Evolutionary conservation across 441 rosid species (phyloP).

Genomic region (Melastoma candidum): DNA sequence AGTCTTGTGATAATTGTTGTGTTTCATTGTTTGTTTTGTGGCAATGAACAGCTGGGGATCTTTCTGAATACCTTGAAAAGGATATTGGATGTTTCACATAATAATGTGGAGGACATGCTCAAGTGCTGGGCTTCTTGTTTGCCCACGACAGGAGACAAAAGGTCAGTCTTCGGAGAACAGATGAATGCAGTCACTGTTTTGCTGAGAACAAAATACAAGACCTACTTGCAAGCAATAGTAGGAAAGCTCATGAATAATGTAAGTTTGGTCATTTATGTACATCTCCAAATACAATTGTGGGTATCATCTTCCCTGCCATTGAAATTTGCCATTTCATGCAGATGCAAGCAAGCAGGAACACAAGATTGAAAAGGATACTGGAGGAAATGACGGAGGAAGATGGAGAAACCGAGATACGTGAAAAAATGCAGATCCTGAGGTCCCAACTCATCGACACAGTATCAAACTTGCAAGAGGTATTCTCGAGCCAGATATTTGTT

Average conservation of each 20-base stretch:
- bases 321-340: slow-evolving; percentile 19
- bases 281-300: too few relatives aligned
- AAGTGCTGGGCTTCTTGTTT: slow-evolving; percentile 87
- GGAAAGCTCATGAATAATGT: slow-evolving; percentile 85
- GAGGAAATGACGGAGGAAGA: slow-evolving; percentile 91
- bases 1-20: neutral
- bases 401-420: slow-evolving; percentile 82
- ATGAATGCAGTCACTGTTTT: slow-evolving; percentile 85
- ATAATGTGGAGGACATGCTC: slow-evolving; percentile 69
- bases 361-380: slow-evolving; percentile 69
- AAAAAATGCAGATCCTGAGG: slow-evolving; percentile 73
- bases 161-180: slow-evolving; percentile 74
- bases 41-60: slow-evolving; percentile 62
- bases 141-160: slow-evolving; percentile 64
- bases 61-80: slow-evolving; percentile 88
- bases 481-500: slow-evolving; percentile 67
- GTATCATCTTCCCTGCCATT: too few relatives aligned
- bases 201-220: slow-evolving; percentile 88
- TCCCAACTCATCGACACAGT: slow-evolving; percentile 61
- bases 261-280: slow-evolving; percentile 17
- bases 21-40: slow-evolving; percentile 9
- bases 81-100: slow-evolving; percentile 80
- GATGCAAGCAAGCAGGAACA: slow-evolving; percentile 63
- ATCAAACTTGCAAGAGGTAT: slow-evolving; percentile 73
- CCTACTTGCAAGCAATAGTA: slow-evolving; percentile 78